Conservation (phyloP, 1,284 basidiomycete genomes). For the Fomitopsis schrenkii region DNA sequence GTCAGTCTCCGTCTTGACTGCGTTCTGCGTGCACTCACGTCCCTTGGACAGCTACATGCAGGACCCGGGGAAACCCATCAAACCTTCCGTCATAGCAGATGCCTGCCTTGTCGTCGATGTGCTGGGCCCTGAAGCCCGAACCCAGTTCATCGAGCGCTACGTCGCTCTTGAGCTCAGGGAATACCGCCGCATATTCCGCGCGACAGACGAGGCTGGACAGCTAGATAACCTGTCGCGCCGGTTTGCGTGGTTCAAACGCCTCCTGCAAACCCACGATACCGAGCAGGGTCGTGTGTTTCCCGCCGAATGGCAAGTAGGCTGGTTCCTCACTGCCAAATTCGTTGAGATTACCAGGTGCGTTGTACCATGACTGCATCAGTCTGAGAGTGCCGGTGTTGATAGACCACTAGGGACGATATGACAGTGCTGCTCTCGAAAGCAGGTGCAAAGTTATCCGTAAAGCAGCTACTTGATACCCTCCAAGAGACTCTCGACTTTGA, state of each 20-base stretch:
- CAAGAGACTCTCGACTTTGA: slow-evolving; percentile 89
- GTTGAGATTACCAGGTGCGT: slow-evolving; percentile 79
- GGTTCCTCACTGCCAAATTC: slow-evolving; percentile 79
- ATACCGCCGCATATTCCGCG: slow-evolving; percentile 93
- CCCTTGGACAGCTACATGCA: slow-evolving; percentile 63
- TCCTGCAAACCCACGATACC: slow-evolving; percentile 85
- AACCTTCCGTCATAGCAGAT: slow-evolving; percentile 62
- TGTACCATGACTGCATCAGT: not conserved
- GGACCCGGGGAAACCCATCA: slow-evolving; percentile 66
- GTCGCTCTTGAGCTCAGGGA: slow-evolving; percentile 90
- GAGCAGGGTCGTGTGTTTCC: slow-evolving; percentile 86
- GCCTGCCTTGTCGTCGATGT: slow-evolving; percentile 86
- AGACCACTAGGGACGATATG: slow-evolving; percentile 58
- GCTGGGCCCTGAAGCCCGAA: slow-evolving; percentile 78
- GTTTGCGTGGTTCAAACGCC: slow-evolving; percentile 94
- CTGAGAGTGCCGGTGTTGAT: not conserved
- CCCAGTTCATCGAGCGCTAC: slow-evolving; percentile 85
- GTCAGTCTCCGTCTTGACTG: slow-evolving; percentile 45
- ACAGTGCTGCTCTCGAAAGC: slow-evolving; percentile 63
- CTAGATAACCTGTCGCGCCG: slow-evolving; percentile 92
- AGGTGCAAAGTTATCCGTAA: slow-evolving; percentile 70
- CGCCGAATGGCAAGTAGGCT: slow-evolving; percentile 76
- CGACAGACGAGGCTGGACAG: slow-evolving; percentile 91
- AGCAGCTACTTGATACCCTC: slow-evolving; percentile 77
- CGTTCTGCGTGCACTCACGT: slow-evolving; percentile 2